Base-by-base conservation (phyloP, 495 filamentous ascomycete species). In the Tuber brumale region DNA sequence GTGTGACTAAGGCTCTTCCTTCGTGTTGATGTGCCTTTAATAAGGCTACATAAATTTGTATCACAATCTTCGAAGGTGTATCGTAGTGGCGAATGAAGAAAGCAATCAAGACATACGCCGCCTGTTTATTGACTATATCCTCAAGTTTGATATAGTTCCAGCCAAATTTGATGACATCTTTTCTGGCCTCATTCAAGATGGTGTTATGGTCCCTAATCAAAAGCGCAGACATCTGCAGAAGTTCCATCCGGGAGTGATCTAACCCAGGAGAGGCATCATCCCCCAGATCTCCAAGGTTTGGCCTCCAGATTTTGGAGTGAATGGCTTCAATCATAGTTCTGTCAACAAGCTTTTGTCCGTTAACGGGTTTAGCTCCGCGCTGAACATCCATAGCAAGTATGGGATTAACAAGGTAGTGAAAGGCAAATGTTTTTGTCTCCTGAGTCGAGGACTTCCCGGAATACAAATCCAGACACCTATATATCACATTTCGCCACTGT, bases 101-200 rank as follows among this genome's bases (percentile, higher is more conserved):
- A 14, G 92, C 94, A 77, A 98, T 97, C 5, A 98, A 88, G 18
- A 97, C 94, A 82, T 99, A 98, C 10, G 96, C 95, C 31, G 94
- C 96, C 83, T 98, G 94, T 82, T 99, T 99, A 86, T 98, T 98
- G 86, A 99, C 97, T 76, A 97, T 92, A 83, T 99, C 96, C 83
- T 99, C 96, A 37, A 99, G 89, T 27, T 93, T 90, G 75, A 98
- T 98, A 82, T 95, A 98, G 42, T 94, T 97, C 96, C 96, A 99
- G 6, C 93, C 94, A 84, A 97, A 98, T 84, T 97, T 97, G 81
- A 99, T 98, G 76, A 99, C 93, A 77, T 99, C 96, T 84, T 98
- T 99, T 35, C 96, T 92, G 8, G 93, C 92, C 81, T 97, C 95
- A 72, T 93, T 89, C 14, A 98, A 87, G 37, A 94, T 90, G 41